Evolutionary conservation across 345 rosid genomes (phyloP), one percentile per base, ranked within the genome.

Genomic region (Crucihimalaya himalaica): DNA sequence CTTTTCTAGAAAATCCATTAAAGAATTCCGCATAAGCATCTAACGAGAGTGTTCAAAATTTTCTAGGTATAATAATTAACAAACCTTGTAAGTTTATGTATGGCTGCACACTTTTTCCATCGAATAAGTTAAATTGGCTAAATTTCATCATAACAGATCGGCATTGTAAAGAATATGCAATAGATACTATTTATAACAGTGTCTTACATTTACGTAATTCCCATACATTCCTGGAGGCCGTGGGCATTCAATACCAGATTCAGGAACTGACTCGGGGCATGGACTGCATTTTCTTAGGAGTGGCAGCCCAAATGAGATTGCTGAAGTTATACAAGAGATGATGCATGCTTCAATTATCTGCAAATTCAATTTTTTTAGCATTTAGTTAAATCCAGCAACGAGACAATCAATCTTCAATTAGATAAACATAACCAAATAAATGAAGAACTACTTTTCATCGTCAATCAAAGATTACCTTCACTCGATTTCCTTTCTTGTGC

Each of bases 271-370:
- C 54, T 85, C 92, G 21, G 99, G 99, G 83, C 99, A 95, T 8
- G 93, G 88, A 83, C 84, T 95, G 85, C 97, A 92, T 75, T 77
- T 90, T 80, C 99, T 84, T 28, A 95, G 77, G 61, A 95, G 90
- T 34, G 99, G 97, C 58, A 95, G 74, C 63, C 99, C 97, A 72
- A 95, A 95, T 14, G 99, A 95, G 80, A 92, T 83, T 76, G 81
- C 72, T 32, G 99, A 95, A 28, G 97, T 95, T 75, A 95, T 59
- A 40, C 91, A 70, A 25, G 99, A 95, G 84, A 95, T 87, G 63
- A 88, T 82, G 81, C 99, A 95, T 45, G 97, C 99, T 88, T 95
- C 99, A 81, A 88, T 85, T 71, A 95, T 87, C 99, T 95, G 91
- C 71, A 54, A 58, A 54, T 45, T 32, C 12, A 34, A 23, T 31